Conservation (phyloP, 306 rosid species). For the Carpinus viminea region DNA sequence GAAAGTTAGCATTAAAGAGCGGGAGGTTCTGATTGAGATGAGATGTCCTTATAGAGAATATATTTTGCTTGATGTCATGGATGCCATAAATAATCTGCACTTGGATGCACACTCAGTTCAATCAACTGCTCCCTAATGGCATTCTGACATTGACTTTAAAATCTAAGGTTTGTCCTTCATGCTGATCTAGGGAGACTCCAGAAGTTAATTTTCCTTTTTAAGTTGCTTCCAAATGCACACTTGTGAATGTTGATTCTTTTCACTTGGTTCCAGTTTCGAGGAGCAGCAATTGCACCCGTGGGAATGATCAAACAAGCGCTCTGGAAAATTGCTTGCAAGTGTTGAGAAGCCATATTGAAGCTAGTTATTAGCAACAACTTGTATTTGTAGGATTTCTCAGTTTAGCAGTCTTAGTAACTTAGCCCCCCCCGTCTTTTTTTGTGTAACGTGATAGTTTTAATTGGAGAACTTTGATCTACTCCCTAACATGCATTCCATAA, state of each 20-base stretch:
- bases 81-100: slow-evolving; percentile 61
- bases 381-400: slow-evolving; percentile 22
- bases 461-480: slow-evolving; percentile 22
- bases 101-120: slow-evolving; percentile 71
- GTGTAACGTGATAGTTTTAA: slow-evolving; percentile 13
- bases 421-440: not conserved
- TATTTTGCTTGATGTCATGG: slow-evolving; percentile 72
- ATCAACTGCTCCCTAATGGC: slow-evolving; percentile 63
- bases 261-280: slow-evolving; percentile 62
- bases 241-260: slow-evolving; percentile 18
- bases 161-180: slow-evolving; percentile 62
- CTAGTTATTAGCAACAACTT: slow-evolving; percentile 15
- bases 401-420: not conserved
- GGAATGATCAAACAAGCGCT: slow-evolving; percentile 71
- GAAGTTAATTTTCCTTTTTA: not conserved
- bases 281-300: slow-evolving; percentile 60
- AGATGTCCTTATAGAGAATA: slow-evolving; percentile 76
- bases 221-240: not conserved
- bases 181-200: not conserved
- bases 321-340: slow-evolving; percentile 53
- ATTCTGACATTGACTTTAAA: slow-evolving; percentile 66
- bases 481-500: slow-evolving; percentile 15
- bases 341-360: slow-evolving; percentile 26
- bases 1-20: slow-evolving; percentile 57
- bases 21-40: slow-evolving; percentile 70